These are phyloP conservation scores for Paramecium primaurelia DNA, from an alignment of 73 alveolate genomes.

Conservation along the genomic window DNA sequence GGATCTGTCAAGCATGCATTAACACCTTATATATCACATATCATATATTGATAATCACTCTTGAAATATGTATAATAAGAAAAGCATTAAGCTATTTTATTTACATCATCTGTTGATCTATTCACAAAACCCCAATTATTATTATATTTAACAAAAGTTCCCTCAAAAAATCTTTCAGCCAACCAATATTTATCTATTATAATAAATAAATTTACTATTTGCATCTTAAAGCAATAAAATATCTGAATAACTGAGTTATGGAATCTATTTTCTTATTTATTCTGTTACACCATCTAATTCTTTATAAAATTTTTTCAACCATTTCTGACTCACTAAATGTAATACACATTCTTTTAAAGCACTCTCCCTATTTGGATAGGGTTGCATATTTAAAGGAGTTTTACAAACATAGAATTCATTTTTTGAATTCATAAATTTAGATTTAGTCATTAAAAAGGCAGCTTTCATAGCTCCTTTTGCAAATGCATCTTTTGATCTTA, in stretches of 20 bases:
- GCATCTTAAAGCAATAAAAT: neutral
- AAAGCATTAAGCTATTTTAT: neutral
- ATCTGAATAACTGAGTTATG: neutral
- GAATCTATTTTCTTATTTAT: neutral
- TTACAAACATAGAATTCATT: neutral
- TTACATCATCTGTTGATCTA: neutral
- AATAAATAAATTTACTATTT: neutral
- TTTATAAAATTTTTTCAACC: neutral
- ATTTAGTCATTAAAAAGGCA: neutral
- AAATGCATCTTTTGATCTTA: neutral
- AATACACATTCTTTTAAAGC: neutral
- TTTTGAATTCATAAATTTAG: neutral
- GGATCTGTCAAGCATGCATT: neutral
- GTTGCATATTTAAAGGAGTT: neutral
- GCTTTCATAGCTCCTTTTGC: neutral
- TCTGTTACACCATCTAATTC: neutral
- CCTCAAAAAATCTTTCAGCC: slow-evolving; percentile 22
- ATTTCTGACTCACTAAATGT: neutral
- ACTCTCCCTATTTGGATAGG: neutral
- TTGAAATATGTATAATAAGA: neutral
- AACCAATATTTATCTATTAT: neutral
- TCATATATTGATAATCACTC: neutral
- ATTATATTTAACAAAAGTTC: neutral
- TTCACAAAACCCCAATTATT: neutral
- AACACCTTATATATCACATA: neutral